These are phyloP conservation scores for Rheum nobile DNA, from an alignment of 148 eudicot genomes.

Conservation along the genomic window DNA sequence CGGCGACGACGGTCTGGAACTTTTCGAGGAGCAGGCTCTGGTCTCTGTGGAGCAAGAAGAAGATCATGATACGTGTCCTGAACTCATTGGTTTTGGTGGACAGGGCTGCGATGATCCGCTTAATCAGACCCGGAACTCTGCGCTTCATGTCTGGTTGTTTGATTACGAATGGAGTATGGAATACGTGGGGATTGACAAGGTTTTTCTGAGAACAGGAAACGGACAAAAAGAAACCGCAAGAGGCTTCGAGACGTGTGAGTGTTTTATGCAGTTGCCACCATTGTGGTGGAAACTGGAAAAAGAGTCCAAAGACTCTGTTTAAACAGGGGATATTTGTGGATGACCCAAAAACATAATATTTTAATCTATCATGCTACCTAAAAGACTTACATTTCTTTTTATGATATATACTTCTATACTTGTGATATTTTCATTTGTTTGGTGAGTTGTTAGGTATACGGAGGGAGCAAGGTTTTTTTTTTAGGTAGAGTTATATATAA, in stretches of 20 bases:
- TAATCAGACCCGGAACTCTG: slow-evolving; percentile 19
- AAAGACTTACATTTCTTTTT: background rate
- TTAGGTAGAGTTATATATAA: too few relatives aligned
- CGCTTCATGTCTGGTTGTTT: slow-evolving; percentile 8
- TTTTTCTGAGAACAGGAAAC: background rate
- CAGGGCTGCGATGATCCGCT: slow-evolving; percentile 25
- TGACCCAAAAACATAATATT: background rate
- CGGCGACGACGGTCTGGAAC: slow-evolving; percentile 21
- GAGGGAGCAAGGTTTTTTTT: too few relatives aligned
- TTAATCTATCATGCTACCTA: background rate
- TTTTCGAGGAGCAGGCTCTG: slow-evolving; percentile 11
- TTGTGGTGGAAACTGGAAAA: background rate
- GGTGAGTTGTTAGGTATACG: too few relatives aligned
- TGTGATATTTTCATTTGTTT: background rate
- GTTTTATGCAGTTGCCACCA: background rate
- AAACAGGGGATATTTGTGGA: background rate
- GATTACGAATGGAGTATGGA: background rate
- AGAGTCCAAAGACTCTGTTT: background rate
- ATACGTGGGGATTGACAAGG: background rate
- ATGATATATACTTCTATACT: background rate
- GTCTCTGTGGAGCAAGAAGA: slow-evolving; percentile 20
- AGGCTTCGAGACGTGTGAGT: background rate
- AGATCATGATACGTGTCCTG: slow-evolving; percentile 30
- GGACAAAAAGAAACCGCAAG: background rate
- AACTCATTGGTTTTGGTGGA: slow-evolving; percentile 26